Base-by-base conservation (phyloP, 1,284 basidiomycete species). In the Ustilago sp. region DNA sequence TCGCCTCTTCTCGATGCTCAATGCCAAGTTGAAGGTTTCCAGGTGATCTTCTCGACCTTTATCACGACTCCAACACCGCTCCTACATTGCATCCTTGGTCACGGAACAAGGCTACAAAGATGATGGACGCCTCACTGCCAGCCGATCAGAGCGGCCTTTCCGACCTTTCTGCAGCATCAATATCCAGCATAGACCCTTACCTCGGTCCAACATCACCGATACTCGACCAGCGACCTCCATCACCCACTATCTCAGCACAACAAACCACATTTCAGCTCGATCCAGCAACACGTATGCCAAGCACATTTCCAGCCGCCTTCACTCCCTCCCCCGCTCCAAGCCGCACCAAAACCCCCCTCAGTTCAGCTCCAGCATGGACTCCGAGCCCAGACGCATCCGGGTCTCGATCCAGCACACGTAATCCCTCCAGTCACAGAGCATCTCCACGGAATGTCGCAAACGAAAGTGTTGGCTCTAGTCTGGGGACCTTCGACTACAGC, bases 401-500 rank as follows among this genome's bases (percentile, higher is more conserved):
- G 2, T 73, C 64, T 9, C 64, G 54, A 15, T 76, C 74, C 36
- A 61, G 58, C 8, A 34, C 57, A 17, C 55, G 41, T 28, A 34
- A 15, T 19, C 11, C 32, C 8, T 47, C 31, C 55, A 53, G 34
- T 15, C 28, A 43, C 12, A 53, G 58, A 15, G 34, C 56, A 1
- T 13, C 67, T 2, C 55, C 59, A 1, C 57, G 67, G 1, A 60
- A 45, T 32, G 34, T 13, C 39, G 39, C 59, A 74, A 45, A 75
- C 34, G 73, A 75, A 31, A 75, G 73, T 45, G 39, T 74, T 28
- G 72, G 59, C 11, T 74, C 72, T 6, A 75, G 73, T n/a, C 32
- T 75, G 9, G 64, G 59, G 8, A 71, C 63, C 4, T 74, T 74
- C 28, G 75, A 78, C 36, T 78, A 63, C 45, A 68, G 70, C 48